Percentiles rank a stretch among this genome's conserved stretches.
Conservation (phyloP, 2,329 filamentous ascomycete species). For the Lasiodiplodia sp. region DNA sequence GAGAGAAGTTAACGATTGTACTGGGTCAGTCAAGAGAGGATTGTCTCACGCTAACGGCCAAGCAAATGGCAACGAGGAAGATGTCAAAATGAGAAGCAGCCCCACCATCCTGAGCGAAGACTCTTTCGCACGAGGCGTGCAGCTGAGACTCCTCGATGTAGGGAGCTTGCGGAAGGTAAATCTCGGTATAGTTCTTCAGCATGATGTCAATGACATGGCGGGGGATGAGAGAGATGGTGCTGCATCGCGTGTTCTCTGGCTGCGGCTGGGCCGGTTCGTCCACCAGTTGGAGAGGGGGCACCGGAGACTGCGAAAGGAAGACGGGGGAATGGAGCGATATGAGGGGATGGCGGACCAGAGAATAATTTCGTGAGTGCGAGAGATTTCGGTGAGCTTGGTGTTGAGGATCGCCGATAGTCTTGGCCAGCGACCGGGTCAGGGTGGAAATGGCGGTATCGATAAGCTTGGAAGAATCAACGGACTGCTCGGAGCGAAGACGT, state of each 20-base stretch:
- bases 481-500: slow-evolving; percentile 22
- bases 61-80: slow-evolving; percentile 24
- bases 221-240: slow-evolving; percentile 27
- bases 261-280: neutral
- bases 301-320: slow-evolving; percentile 17
- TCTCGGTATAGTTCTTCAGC: slow-evolving; percentile 28
- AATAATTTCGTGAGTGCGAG: neutral
- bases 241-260: slow-evolving; percentile 6
- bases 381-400: neutral
- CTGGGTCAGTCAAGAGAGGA: neutral
- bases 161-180: slow-evolving; percentile 24
- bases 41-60: slow-evolving; percentile 19
- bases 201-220: slow-evolving; percentile 30
- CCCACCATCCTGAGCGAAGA: slow-evolving; percentile 3
- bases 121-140: slow-evolving; percentile 10
- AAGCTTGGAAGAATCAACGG: slow-evolving; percentile 10
- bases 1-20: neutral
- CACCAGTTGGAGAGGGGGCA: neutral
- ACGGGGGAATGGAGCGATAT: slow-evolving; percentile 15
- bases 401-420: slow-evolving; percentile 1
- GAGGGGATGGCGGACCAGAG: neutral
- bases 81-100: slow-evolving; percentile 20
- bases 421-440: slow-evolving; percentile 21
- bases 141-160: slow-evolving; percentile 20
- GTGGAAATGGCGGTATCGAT: slow-evolving; percentile 16